Evolutionary conservation across 2,329 filamentous ascomycete species (phyloP), one percentile per base, ranked within the genome.

Genomic region (Fusarium neocosmosporiellum): DNA sequence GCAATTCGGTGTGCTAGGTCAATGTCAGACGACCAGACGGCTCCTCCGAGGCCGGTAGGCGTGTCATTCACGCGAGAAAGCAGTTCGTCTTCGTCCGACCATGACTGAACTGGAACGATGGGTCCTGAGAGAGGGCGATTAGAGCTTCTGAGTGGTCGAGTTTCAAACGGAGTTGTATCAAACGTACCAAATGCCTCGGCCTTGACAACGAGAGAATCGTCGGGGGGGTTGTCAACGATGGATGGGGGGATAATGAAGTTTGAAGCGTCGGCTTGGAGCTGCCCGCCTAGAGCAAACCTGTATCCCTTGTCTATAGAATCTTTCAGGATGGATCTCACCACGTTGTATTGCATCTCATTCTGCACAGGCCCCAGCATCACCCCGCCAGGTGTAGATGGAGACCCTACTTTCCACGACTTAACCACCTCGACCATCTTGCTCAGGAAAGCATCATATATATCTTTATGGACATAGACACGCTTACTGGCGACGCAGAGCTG

Each of bases 381-480:
- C 18, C 36, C 36, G 8, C 36, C 36, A 39, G 36, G 36, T 18
- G 36, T 39, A 39, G 36, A 20, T 6, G 36, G 36, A 39, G 36
- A 39, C 8, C 36, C 36, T n/a, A 39, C 36, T 39, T 39, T 39
- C 36, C 36, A 39, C 36, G 36, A 39, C 36, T 39, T 39, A 39
- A 39, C 36, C 36, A 39, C 36, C 36, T 39, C 36, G 5, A 39
- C 36, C 36, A 39, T 39, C 36, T 39, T 39, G 1, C 18, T 39
- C 9, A 39, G 36, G 78, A 77, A 92, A 90, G 31, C 83, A 33
- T 89, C 86, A 74, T 89, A 90, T 46, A 91, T 86, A 4, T 82
- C 83, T 68, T 89, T 86, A 73, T 91, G 89, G 2, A 92, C 86
- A 72, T 88, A 91, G 16, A 91, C 79, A 0, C 89, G 83, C 77